Evolutionary conservation across 1,284 basidiomycete genomes (phyloP), one percentile per base, ranked within the genome.

Genomic region (Ganoderma leucocontextum): DNA sequence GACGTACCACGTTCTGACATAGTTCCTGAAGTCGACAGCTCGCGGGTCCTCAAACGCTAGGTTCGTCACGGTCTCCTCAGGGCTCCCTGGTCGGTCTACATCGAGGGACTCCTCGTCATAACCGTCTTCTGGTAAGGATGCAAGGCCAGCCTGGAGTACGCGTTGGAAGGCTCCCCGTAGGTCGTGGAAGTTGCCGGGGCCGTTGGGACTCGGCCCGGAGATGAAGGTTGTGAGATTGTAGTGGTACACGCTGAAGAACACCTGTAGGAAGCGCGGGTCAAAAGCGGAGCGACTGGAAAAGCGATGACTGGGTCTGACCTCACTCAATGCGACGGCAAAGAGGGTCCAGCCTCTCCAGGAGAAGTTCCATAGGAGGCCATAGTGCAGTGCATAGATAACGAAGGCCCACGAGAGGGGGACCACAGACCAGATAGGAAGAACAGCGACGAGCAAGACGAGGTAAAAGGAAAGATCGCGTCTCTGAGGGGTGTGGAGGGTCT

Each of bases 221-320:
- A 94, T 83, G 66, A 81, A 80, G 57, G 77, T 80, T 39, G 86
- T 83, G 47, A 95, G 86, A 69, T 84, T 82, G 68, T 81, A 81
- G 75, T 94, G 87, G 78, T 94, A 91, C 53, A 95, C 76, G 70
- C 91, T 91, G 80, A 97, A 97, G 69, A 90, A 77, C n/a, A 90
- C 86, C 92, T 96, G 76, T n/a, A 9, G 57, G 63, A 42, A 61
- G 22, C 38, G 29, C 59, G 53, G 49, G 64, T 60, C 12, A 39
- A 60, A 39, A 25, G 58, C 58, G 64, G 57, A 57, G 44, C 60
- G 61, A 35, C 49, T n/a, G 33, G 62, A 53, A 36, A 53, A 42
- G 63, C 59, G 38, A 63, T 65, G 71, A 70, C 62, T 58, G 66
- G 67, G 69, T 75, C 76, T 71, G 65, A 91, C 92, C 85, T 93